Conservation (phyloP, 306 rosid species). For the Oemleria cerasiformis region DNA sequence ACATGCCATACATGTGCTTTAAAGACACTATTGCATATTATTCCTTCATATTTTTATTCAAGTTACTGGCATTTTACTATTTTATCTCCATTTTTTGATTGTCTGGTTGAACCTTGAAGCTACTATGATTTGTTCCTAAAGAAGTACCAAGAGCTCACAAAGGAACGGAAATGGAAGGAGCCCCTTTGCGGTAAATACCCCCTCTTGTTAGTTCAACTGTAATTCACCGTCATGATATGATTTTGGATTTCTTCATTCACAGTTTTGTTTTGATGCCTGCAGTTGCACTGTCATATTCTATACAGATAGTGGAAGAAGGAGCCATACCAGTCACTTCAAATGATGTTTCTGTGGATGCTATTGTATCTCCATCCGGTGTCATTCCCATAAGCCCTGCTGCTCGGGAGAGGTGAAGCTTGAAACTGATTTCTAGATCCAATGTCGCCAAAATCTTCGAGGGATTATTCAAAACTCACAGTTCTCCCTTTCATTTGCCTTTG, state of each 20-base stretch:
- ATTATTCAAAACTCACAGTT: neutral
- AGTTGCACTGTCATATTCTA: conserved; percentile 82
- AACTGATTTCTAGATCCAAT: neutral
- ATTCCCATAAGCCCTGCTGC: conserved; percentile 68
- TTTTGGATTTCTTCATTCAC: neutral
- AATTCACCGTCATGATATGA: conserved; percentile 4
- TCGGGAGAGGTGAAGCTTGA: conserved; percentile 46
- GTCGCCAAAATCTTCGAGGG: neutral
- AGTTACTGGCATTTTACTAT: neutral
- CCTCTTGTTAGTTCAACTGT: conserved; percentile 12
- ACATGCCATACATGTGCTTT: neutral
- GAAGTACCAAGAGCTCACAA: conserved; percentile 69
- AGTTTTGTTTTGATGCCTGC: conserved; percentile 17
- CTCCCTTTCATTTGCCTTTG: neutral
- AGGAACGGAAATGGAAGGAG: conserved; percentile 65
- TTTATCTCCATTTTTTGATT: neutral
- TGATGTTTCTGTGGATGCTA: conserved; percentile 75
- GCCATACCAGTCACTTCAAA: conserved; percentile 62
- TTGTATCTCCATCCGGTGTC: conserved; percentile 69
- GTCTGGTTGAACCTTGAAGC: conserved; percentile 28
- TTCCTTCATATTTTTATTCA: neutral
- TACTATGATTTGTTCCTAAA: conserved; percentile 77
- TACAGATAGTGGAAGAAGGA: conserved; percentile 79
- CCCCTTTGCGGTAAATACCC: conserved; percentile 64
- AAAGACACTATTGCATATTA: neutral